Evolutionary conservation across 352 stramenopile species (phyloP).

Genomic region (Thalassiosira mediterranea): DNA sequence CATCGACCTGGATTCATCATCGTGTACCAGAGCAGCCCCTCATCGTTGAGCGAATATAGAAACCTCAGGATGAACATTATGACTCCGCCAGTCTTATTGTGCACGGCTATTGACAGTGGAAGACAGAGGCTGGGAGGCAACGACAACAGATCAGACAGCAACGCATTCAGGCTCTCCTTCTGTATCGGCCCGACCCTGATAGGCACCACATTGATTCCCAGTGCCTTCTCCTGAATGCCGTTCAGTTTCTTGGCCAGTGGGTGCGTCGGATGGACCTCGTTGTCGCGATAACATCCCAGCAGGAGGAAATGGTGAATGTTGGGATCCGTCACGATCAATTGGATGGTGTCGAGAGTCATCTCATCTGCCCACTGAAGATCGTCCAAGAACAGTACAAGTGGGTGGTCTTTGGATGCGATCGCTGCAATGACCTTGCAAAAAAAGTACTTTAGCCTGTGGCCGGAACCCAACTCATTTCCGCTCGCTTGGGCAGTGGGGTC

Average conservation of each 20-base stretch:
- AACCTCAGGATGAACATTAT: conserved; percentile 20
- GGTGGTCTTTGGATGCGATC: conserved; percentile 9
- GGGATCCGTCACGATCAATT: conserved; percentile 3
- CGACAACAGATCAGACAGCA: conserved; percentile 4
- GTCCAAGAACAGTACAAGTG: conserved; percentile 18
- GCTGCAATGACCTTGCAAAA: conserved; percentile 16
- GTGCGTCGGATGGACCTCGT: not conserved
- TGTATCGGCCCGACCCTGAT: not conserved
- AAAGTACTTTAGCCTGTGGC: not conserved
- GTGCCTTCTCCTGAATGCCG: not conserved
- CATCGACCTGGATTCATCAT: conserved; percentile 4
- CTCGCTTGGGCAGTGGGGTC: conserved; percentile 1
- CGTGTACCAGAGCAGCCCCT: conserved; percentile 25
- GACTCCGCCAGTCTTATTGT: conserved; percentile 26
- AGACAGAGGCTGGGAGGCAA: conserved; percentile 11
- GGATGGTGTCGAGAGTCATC: conserved; percentile 7
- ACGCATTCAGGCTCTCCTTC: conserved; percentile 4
- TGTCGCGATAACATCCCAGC: conserved; percentile 20
- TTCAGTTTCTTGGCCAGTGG: conserved; percentile 5
- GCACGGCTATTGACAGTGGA: conserved; percentile 10
- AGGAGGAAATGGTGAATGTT: conserved; percentile 12
- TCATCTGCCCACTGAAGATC: conserved; percentile 32
- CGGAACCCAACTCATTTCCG: conserved; percentile 5
- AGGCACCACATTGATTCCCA: conserved; percentile 12
- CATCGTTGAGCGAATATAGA: conserved; percentile 16